Evolutionary conservation across 2,329 filamentous ascomycete genomes (phyloP), one percentile per base, ranked within the genome.

Genomic region (Laburnicola sp.): DNA sequence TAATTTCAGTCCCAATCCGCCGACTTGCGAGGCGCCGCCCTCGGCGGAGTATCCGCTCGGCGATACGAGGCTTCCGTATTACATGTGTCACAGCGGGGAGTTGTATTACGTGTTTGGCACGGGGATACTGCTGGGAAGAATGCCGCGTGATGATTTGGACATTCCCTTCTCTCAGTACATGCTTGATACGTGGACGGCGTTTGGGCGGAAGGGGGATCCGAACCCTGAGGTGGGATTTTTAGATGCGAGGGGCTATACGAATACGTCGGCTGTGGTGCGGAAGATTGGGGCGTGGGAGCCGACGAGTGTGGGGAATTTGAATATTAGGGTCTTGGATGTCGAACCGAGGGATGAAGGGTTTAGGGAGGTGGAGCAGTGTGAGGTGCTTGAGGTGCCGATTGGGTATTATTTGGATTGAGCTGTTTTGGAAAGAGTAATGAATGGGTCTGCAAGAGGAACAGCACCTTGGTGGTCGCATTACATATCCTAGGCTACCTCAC

Each of bases 11-110:
- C 67, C 66, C 2, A 72, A 72, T 37, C 50, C 59, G 9, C 65
- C 63, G 1, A 60, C 60, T 6, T 80, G 78, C 49, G 60, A 65
- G 23, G 62, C 68, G 3, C 67, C 69, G 1, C 40, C 34, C 10
- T 59, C 63, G 3, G 25, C 60, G 2, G 46, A 31, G 2, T 51
- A 61, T 34, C 74, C 66, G 0, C 54, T 50, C 23, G 69, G 69
- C 6, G 62, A 72, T 38, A 48, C 66, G 1, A 42, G 26, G 6
- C 44, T 48, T 16, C 62, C 64, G 8, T 66, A 63, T 45, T 66
- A 58, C 34, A 62, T 56, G 26, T 61, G 53, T 38, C 69, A 72
- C 41, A 66, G 64, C 6, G 69, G 68, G 21, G 69, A 72, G 36
- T 47, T 70, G 6, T 65, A 60, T 35, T 64, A 61, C 28, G 63